Base-by-base conservation (phyloP, 257 asterid species). In the Lithospermum erythrorhizon region DNA sequence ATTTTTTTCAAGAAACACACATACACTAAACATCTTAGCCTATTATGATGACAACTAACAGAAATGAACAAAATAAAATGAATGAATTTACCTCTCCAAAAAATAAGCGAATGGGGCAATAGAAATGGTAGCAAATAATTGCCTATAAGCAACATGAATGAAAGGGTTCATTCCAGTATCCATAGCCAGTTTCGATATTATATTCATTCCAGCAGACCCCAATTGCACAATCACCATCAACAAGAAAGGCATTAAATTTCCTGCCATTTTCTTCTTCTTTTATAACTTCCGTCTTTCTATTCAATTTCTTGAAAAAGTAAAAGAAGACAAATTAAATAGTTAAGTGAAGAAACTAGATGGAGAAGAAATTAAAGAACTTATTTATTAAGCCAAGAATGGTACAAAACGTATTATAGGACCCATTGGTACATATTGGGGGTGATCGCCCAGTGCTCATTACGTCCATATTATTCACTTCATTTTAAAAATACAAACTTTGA, bases 111-210 rank as follows among this genome's bases (percentile, higher is more conserved):
- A 72, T 6, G 98, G 96, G 21, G 75, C 72, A 21, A 91, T 65
- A 18, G 79, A 64, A 6, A 83, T 16, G 61, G 90, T 71, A 0
- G 95, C 96, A 48, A 88, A 83, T 13, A 91, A 53, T 64, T 91
- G 98, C 17, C 96, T 79, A 58, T 91, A 91, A 30, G 98, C 98
- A 9, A 91, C 95, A 25, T 83, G 94, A 30, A 91, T 86, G n/a
- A 75, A 85, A 24, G 98, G 96, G 68, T 86, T 75, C 96, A 91
- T 91, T 1, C 98, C 96, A 2, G 96, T 78, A 77, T 86, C 94
- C 95, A 91, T 83, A 0, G 95, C 98, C 6, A 88, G 78, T 62
- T 83, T 91, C 3, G 96, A 86, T 14, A 91, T 62, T 7, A 91
- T 83, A 61, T 85, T 91, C 94, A 91, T 82, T 0, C 96, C 96